Conservation (phyloP, 1,284 basidiomycete species). For the Boletus calvinii region DNA sequence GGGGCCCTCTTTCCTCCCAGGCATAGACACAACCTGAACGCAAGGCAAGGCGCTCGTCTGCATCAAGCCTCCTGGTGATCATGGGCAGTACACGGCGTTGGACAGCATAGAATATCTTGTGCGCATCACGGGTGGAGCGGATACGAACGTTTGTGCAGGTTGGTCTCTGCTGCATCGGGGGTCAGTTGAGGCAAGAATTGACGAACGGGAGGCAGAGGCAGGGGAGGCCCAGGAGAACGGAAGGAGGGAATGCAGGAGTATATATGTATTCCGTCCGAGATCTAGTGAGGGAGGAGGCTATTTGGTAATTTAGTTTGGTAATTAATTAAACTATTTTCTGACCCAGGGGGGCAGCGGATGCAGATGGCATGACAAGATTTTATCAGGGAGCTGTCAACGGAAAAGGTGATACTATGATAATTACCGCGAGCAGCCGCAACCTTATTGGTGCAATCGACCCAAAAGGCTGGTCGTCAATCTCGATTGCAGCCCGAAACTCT, state of each 20-base stretch:
- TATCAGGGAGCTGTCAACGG: constrained; percentile 25
- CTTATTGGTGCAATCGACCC: constrained; percentile 39
- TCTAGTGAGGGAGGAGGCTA: constrained; percentile 28
- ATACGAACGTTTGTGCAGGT: constrained; percentile 71
- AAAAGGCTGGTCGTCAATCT: constrained; percentile 41
- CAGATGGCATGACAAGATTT: constrained; percentile 20
- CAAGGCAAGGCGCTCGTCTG: constrained; percentile 66
- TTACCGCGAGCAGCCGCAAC: constrained; percentile 32
- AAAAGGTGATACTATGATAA: constrained; percentile 28
- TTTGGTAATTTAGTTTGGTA: constrained; percentile 35
- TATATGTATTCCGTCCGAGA: constrained; percentile 34
- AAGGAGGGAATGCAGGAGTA: constrained; percentile 20
- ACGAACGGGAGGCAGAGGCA: constrained; percentile 5
- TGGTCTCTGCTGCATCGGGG: constrained; percentile 57
- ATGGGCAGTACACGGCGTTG: constrained; percentile 63
- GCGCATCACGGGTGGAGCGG: constrained; percentile 73
- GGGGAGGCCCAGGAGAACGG: constrained; percentile 2
- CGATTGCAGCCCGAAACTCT: constrained; percentile 38
- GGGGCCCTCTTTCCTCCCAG: constrained; percentile 80
- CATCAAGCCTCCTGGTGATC: constrained; percentile 74
- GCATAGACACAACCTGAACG: constrained; percentile 75
- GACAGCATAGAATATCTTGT: constrained; percentile 77
- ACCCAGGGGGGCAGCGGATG: constrained; percentile 16
- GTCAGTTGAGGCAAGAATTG: background rate
- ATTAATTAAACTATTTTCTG: constrained; percentile 43